Base-by-base conservation (phyloP, 2,329 filamentous ascomycete species). In the Ceratocystis cubensis region DNA sequence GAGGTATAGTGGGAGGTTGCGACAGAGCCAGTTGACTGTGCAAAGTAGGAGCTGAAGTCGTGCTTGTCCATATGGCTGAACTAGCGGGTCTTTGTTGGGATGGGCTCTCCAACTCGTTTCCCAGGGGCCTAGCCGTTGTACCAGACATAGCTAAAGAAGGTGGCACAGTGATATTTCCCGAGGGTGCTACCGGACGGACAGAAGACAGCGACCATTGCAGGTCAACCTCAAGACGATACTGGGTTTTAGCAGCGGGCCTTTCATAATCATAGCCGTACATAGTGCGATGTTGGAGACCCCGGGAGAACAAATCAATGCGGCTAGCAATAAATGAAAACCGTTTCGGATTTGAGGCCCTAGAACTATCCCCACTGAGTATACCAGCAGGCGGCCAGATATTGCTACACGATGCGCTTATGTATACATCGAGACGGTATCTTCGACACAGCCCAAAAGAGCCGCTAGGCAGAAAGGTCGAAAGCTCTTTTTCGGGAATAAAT, bases 321-420 rank as follows among this genome's bases (percentile, higher is more conserved):
- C 59, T 68, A 37, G 44, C 69, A 65, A 61, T 62, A 20, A 67
- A 69, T 30, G 65, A 61, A 41, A 53, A 64, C 45, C 28, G 48
- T 56, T 50, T 46, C 50, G 44, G 53, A 28, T 20, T 64, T 62
- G 61, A 66, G 25, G 44, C 53, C 61, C 63, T 41, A 20, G 48
- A 20, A 5, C 20, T 10, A 6, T 53, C 25, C 7, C 59, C 45
- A 6, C 63, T 37, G 15, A 63, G 73, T 69, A 37, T 71, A 28
- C 79, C 77, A 15, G 79, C 71, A 0, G 82, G 82, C 2, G 82
- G 82, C 82, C 82, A 85, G 46, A 75, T 75, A 10, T 75, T 73
- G 65, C 78, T 77, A 57, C 78, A 78, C 5, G 78, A 78, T 7
- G 81, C 79, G 70, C 82, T 80, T 17, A 85, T 73, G 70, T 84